phyloP scores from a whole-genome alignment of 106 monocot species.

The Allium fistulosum region DNA sequence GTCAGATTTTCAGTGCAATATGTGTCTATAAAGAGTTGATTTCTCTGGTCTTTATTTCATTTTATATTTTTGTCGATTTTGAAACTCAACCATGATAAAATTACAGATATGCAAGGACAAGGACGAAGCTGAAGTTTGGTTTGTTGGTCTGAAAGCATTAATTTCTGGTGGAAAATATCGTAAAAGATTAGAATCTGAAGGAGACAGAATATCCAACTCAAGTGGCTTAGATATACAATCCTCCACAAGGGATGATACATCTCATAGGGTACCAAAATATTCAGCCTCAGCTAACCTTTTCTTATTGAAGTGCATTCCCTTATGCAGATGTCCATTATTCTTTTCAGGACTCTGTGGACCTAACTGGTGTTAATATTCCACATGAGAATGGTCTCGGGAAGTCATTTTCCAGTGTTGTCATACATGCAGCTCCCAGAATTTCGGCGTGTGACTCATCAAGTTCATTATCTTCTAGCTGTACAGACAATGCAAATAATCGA shows the following conservation, averaged over 20 bases:
- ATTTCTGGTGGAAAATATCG: constrained; percentile 26
- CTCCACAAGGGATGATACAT: constrained; percentile 21
- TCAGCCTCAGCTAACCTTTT: not conserved
- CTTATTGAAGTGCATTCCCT: not conserved
- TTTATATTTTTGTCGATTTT: no score
- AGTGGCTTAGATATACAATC: constrained; percentile 31
- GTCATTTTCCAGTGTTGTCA: constrained; percentile 38
- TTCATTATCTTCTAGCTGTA: constrained; percentile 38
- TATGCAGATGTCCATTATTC: not conserved
- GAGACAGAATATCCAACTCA: constrained; percentile 37
- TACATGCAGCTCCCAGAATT: constrained; percentile 36
- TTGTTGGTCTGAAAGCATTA: constrained; percentile 64
- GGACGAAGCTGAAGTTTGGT: constrained; percentile 79
- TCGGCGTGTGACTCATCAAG: constrained; percentile 24
- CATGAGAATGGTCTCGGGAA: constrained; percentile 43
- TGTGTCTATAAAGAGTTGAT: no score
- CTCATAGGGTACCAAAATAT: constrained; percentile 26
- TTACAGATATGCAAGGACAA: constrained; percentile 82
- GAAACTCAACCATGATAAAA: not conserved
- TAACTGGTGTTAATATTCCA: constrained; percentile 11
- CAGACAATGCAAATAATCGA: constrained; percentile 39
- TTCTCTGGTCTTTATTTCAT: no score
- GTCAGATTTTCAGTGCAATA: no score
- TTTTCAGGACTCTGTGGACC: constrained; percentile 38
- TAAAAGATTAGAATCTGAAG: constrained; percentile 34